phyloP scores from a whole-genome alignment of 768 basidiomycete genomes.

The Phaffia australis region DNA sequence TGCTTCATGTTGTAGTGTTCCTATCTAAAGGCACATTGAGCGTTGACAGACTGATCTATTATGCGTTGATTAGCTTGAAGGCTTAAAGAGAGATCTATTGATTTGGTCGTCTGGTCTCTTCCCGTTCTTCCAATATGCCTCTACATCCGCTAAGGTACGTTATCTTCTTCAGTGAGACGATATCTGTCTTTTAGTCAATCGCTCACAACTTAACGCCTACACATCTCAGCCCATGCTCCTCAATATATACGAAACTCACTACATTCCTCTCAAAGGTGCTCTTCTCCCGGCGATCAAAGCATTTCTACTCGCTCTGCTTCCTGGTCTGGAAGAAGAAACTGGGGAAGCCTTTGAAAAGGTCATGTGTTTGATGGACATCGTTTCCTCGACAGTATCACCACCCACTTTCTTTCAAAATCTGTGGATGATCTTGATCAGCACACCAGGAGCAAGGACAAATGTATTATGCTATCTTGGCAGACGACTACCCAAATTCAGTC shows the following conservation, averaged over 20 bases:
- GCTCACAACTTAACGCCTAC: not conserved
- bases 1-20: not conserved
- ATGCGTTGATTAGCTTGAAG: conserved; percentile 54
- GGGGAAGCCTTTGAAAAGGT: conserved; percentile 86
- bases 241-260: conserved; percentile 84
- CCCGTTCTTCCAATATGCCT: conserved; percentile 96
- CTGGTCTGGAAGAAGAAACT: conserved; percentile 93
- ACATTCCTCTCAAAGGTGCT: conserved; percentile 67
- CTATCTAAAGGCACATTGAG: too few species aligned
- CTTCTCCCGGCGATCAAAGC: conserved; percentile 88
- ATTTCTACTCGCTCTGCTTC: conserved; percentile 81
- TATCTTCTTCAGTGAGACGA: not conserved
- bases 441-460: conserved; percentile 70
- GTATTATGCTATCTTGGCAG: conserved; percentile 78
- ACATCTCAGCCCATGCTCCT: conserved; percentile 62
- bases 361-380: conserved; percentile 60
- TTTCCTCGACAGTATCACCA: conserved; percentile 72
- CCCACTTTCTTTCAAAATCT: conserved; percentile 92
- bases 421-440: conserved; percentile 86
- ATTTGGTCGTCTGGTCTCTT: conserved; percentile 94
- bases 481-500: conserved; percentile 53
- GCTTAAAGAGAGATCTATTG: conserved; percentile 69
- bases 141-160: conserved; percentile 88
- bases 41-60: not conserved
- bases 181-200: not conserved